phyloP scores from a whole-genome alignment of 257 asterid genomes.

The Nicotiana knightiana region DNA sequence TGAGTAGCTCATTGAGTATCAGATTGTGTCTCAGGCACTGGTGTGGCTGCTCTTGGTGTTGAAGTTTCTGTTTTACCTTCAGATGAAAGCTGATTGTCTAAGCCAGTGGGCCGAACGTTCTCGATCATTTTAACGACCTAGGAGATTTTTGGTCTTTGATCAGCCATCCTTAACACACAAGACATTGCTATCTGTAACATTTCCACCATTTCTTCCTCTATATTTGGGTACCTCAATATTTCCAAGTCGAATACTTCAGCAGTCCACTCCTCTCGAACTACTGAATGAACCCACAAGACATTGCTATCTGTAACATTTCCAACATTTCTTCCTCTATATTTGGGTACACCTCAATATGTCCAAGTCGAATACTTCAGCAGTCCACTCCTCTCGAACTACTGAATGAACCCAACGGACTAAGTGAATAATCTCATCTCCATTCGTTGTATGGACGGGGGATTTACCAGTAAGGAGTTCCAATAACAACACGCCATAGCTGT shows the following conservation, averaged over 20 bases:
- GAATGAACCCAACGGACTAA: constrained; percentile 86
- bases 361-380: constrained; percentile 76
- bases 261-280: constrained; percentile 86
- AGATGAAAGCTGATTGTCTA: constrained; percentile 11
- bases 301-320: constrained; percentile 66
- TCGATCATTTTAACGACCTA: constrained; percentile 61
- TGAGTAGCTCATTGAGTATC: neutral
- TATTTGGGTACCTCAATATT: constrained; percentile 55
- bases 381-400: constrained; percentile 87
- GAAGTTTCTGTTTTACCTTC: constrained; percentile 25
- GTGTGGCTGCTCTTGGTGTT: constrained; percentile 25
- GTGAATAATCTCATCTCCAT: constrained; percentile 58
- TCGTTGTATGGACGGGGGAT: constrained; percentile 56
- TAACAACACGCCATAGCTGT: constrained; percentile 66
- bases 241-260: constrained; percentile 80
- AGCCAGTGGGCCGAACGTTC: constrained; percentile 24
- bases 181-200: constrained; percentile 69
- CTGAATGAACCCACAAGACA: constrained; percentile 91
- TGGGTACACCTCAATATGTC: constrained; percentile 57
- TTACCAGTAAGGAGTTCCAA: constrained; percentile 74
- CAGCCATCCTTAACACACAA: constrained; percentile 55
- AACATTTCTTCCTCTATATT: constrained; percentile 77
- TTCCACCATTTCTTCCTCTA: constrained; percentile 79
- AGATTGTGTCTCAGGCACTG: neutral
- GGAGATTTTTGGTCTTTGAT: constrained; percentile 63